Evolutionary conservation across 768 basidiomycete genomes (phyloP).

Genomic region (Arthromyces matolae): DNA sequence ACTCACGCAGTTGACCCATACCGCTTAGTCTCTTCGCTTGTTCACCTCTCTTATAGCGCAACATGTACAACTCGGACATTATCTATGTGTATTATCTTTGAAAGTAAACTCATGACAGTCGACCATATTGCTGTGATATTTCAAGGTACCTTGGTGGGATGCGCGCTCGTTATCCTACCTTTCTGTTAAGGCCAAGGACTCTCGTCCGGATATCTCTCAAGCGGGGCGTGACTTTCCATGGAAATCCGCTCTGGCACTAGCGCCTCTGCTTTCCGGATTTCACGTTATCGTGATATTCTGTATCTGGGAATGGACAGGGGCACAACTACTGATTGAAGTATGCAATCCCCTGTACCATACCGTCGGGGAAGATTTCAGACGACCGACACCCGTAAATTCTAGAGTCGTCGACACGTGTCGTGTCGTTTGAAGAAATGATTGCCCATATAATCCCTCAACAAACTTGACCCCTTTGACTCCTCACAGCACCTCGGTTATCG

Average conservation of each 20-base stretch:
- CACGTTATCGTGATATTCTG: constrained; percentile 56
- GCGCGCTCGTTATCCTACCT: constrained; percentile 61
- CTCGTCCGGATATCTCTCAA: constrained; percentile 14
- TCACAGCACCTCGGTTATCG: no score
- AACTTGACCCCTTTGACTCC: no score
- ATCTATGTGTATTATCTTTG: no score
- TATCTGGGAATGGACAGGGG: constrained; percentile 70
- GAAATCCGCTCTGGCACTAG: constrained; percentile 63
- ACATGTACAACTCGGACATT: no score
- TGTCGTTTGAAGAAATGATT: no score
- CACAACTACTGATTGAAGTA: constrained; percentile 65
- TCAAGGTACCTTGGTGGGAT: constrained; percentile 58
- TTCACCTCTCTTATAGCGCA: no score
- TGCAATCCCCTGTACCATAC: constrained; percentile 16
- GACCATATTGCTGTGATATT: constrained; percentile 61
- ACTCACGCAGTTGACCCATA: no score
- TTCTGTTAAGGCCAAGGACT: no score
- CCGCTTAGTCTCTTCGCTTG: no score
- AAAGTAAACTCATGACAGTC: constrained; percentile 62
- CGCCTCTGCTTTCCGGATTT: constrained; percentile 52
- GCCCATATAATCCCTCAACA: no score
- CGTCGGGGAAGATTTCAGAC: constrained; percentile 44
- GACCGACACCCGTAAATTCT: constrained; percentile 66
- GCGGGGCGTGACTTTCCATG: constrained; percentile 74
- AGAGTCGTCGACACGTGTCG: no score